Percentiles rank a stretch among this genome's conserved stretches.
Conservation (phyloP, 2,329 filamentous ascomycete genomes). For the Alternaria conjuncta region DNA sequence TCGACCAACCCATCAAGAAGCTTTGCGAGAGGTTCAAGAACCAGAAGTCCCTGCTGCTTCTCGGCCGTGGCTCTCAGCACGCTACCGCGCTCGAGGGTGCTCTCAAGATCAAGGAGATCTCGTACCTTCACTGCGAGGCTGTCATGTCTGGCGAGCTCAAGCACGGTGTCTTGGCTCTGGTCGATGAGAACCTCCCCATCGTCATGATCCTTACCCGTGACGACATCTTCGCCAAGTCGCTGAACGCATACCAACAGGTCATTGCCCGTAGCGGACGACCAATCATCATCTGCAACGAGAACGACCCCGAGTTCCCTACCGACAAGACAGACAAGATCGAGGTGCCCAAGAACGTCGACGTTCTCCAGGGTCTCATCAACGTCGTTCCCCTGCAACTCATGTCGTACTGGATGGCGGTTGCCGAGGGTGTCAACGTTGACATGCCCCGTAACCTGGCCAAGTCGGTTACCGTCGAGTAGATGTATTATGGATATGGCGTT, state of each 20-base stretch:
- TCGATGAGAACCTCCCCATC: conserved; percentile 98
- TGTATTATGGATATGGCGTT: conserved; percentile 20
- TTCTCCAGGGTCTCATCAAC: conserved; percentile 94
- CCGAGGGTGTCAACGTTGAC: conserved; percentile 95
- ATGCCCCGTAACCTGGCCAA: conserved; percentile 99
- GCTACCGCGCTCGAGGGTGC: conserved; percentile 96
- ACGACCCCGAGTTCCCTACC: conserved; percentile 85
- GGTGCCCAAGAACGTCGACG: conserved; percentile 94
- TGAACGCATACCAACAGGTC: conserved; percentile 99
- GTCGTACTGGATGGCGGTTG: conserved; percentile 97
- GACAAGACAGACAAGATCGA: conserved; percentile 96
- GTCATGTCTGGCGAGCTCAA: conserved; percentile 99
- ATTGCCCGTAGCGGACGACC: conserved; percentile 95
- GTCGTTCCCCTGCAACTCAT: conserved; percentile 97
- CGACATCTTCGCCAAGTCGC: conserved; percentile 95
- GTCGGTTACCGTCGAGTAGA: conserved; percentile 97
- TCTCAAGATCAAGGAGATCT: conserved; percentile 99
- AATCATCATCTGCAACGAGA: conserved; percentile 96
- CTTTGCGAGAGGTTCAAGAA: conserved; percentile 94
- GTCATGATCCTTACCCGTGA: conserved; percentile 99
- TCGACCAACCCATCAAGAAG: conserved; percentile 92
- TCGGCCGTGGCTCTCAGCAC: conserved; percentile 95
- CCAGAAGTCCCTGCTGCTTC: conserved; percentile 92
- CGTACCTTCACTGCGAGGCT: conserved; percentile 98
- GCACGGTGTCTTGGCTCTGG: conserved; percentile 95